Conservation (phyloP, 306 rosid genomes). For the Albizia julibrissin region DNA sequence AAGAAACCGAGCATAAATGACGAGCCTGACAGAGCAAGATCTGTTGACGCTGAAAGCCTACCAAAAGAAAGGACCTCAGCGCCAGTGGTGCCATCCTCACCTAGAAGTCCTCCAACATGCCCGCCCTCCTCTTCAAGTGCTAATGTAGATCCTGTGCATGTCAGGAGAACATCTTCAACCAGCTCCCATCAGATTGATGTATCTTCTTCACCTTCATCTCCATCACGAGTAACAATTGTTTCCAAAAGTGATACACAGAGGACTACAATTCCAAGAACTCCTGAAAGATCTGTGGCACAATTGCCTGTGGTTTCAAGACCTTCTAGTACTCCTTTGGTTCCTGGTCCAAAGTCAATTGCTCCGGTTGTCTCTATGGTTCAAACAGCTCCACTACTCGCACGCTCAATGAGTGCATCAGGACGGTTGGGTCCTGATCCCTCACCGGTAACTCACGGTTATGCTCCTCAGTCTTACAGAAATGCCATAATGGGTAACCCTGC, state of each 20-base stretch:
- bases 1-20: constrained; percentile 60
- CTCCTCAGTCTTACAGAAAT: constrained; percentile 92
- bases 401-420: constrained; percentile 87
- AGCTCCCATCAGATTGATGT: constrained; percentile 45
- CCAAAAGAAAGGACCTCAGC: constrained; percentile 60
- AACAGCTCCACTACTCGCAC: constrained; percentile 73
- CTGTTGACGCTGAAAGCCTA: constrained; percentile 53
- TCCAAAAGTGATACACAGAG: constrained; percentile 63
- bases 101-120: constrained; percentile 57
- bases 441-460: constrained; percentile 70
- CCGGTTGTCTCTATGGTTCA: constrained; percentile 71
- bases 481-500: constrained; percentile 81
- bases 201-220: constrained; percentile 43
- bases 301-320: constrained; percentile 76
- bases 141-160: constrained; percentile 46
- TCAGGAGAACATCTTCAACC: constrained; percentile 49
- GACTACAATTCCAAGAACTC: constrained; percentile 54
- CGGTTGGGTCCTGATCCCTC: constrained; percentile 92
- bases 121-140: constrained; percentile 42
- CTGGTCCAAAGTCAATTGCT: constrained; percentile 73
- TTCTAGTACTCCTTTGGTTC: constrained; percentile 85
- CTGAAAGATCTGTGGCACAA: constrained; percentile 61
- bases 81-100: constrained; percentile 58
- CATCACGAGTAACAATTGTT: constrained; percentile 40
- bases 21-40: constrained; percentile 54